phyloP scores from a whole-genome alignment of 345 rosid species.

The Orychophragmus violaceus region DNA sequence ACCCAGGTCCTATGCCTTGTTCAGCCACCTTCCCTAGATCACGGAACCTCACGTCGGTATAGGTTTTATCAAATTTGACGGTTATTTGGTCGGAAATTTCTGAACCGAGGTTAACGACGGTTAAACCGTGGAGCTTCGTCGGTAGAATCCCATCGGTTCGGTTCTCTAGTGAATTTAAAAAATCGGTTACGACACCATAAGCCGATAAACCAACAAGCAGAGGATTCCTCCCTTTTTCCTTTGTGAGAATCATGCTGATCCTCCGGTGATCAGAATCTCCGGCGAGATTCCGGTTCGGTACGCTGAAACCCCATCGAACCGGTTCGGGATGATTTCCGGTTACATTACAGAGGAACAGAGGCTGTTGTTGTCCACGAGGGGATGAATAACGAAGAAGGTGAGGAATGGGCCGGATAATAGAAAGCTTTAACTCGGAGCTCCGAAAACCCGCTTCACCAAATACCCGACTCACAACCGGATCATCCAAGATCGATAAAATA shows the following conservation, averaged over 20 bases:
- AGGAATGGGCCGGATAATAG: slow-evolving; percentile 70
- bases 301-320: slow-evolving; percentile 38
- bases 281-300: slow-evolving; percentile 36
- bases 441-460: slow-evolving; percentile 85
- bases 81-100: slow-evolving; percentile 32
- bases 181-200: slow-evolving; percentile 41
- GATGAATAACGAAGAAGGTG: slow-evolving; percentile 48
- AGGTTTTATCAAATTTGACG: slow-evolving; percentile 31
- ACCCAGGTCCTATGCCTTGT: slow-evolving; percentile 40
- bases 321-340: slow-evolving; percentile 30
- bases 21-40: slow-evolving; percentile 40
- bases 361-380: slow-evolving; percentile 37
- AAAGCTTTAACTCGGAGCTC: slow-evolving; percentile 80
- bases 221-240: slow-evolving; percentile 60
- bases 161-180: slow-evolving; percentile 34
- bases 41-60: slow-evolving; percentile 33
- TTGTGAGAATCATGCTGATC: slow-evolving; percentile 48
- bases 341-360: slow-evolving; percentile 50
- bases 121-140: slow-evolving; percentile 38
- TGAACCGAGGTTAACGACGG: slow-evolving; percentile 35
- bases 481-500: slow-evolving; percentile 74
- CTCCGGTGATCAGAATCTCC: slow-evolving; percentile 50
- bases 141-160: slow-evolving; percentile 34
- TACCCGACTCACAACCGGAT: slow-evolving; percentile 89
- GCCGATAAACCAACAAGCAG: slow-evolving; percentile 66